These are phyloP conservation scores for Vickermania spadyakhi DNA, from an alignment of 208 protist genomes.

Conservation along the genomic window DNA sequence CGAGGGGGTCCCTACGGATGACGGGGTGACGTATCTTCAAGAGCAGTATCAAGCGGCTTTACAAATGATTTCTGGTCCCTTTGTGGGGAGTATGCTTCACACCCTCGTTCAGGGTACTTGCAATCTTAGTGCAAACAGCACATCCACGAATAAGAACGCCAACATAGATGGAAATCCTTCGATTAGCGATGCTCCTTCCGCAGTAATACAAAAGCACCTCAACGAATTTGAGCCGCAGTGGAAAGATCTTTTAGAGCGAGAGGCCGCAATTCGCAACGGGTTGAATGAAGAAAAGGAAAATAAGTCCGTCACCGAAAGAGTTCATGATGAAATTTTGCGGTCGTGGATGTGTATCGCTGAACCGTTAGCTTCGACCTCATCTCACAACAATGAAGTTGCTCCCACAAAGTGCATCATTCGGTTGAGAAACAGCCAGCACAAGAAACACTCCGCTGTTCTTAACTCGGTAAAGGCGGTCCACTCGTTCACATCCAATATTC, in stretches of 20 bases:
- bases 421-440: slow-evolving; percentile 47
- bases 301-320: not conserved
- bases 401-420: slow-evolving; percentile 68
- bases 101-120: not conserved
- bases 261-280: not conserved
- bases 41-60: slow-evolving; percentile 66
- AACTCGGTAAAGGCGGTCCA: slow-evolving; percentile 52
- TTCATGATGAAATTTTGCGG: not conserved
- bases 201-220: not conserved
- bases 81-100: slow-evolving; percentile 2
- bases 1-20: slow-evolving; percentile 17
- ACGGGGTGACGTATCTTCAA: slow-evolving; percentile 50
- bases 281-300: not conserved
- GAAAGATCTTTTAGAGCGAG: not conserved
- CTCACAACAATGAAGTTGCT: slow-evolving; percentile 14
- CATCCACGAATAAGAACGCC: not conserved
- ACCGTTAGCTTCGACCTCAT: too few species aligned
- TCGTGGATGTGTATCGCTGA: not conserved
- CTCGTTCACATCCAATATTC: slow-evolving; percentile 71
- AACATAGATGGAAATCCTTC: not conserved
- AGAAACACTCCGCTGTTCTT: slow-evolving; percentile 50
- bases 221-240: not conserved
- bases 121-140: not conserved
- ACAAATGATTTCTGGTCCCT: slow-evolving; percentile 22
- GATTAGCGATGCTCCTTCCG: not conserved